Conservation (phyloP, 345 rosid species). For the Brassica incana region DNA sequence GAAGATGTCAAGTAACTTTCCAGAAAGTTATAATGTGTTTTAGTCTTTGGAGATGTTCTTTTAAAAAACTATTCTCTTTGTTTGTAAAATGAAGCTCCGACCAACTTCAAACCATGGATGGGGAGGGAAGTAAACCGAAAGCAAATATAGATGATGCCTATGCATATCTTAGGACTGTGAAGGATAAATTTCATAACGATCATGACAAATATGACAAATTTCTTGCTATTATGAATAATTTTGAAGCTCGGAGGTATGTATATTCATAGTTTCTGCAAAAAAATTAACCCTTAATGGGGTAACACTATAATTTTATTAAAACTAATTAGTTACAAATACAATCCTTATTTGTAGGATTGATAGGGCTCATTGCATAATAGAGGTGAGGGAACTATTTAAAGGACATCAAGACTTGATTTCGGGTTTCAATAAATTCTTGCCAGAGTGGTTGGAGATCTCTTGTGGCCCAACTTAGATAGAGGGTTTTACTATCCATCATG, state of each 20-base stretch:
- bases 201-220: not conserved
- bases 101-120: constrained; percentile 8
- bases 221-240: not conserved
- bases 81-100: not conserved
- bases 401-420: not conserved
- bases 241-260: constrained; percentile 1
- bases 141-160: not conserved
- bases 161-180: not conserved
- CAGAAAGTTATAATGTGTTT: not conserved
- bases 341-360: not conserved
- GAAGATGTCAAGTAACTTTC: not conserved
- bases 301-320: not conserved
- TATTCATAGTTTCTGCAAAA: not conserved
- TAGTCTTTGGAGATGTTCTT: not conserved
- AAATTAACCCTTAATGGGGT: not conserved
- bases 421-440: constrained; percentile 15
- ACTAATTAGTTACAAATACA: not conserved
- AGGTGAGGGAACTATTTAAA: not conserved
- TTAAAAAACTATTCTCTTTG: not conserved
- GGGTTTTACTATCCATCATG: not conserved
- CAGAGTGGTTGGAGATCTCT: not conserved
- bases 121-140: not conserved
- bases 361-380: not conserved
- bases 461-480: not conserved
- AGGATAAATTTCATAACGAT: not conserved